phyloP scores from a whole-genome alignment of 768 basidiomycete species.

The Mycena metata region DNA sequence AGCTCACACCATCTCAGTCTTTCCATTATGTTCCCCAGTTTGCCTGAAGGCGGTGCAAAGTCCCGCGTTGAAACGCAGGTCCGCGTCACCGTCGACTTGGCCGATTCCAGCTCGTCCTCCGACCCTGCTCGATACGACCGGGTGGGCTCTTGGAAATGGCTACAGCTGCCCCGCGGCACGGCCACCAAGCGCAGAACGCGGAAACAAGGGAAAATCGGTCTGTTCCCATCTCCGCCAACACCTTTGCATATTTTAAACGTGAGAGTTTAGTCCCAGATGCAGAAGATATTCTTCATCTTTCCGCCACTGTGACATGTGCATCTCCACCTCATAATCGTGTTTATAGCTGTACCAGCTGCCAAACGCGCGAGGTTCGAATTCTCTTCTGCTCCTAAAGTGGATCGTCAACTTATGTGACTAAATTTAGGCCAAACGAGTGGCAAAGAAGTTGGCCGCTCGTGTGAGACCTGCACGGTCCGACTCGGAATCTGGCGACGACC shows the following conservation, averaged over 20 bases:
- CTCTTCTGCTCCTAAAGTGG: slow-evolving; percentile 5
- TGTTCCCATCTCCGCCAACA: slow-evolving; percentile 35
- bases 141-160: slow-evolving; percentile 92
- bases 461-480: slow-evolving; percentile 84
- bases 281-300: slow-evolving; percentile 79
- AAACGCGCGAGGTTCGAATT: slow-evolving; percentile 81
- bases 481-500: slow-evolving; percentile 75
- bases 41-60: slow-evolving; percentile 87
- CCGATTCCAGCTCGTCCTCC: slow-evolving; percentile 72
- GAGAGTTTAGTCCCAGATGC: slow-evolving; percentile 68
- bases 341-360: slow-evolving; percentile 89
- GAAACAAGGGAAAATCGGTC: slow-evolving; percentile 88
- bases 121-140: slow-evolving; percentile 79
- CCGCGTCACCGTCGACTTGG: slow-evolving; percentile 84
- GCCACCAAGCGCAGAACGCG: slow-evolving; percentile 88
- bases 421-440: slow-evolving; percentile 85
- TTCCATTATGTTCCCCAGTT: slow-evolving; percentile 85
- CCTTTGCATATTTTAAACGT: slow-evolving; percentile 36
- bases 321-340: slow-evolving; percentile 84
- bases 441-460: slow-evolving; percentile 88
- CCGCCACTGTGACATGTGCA: slow-evolving; percentile 83
- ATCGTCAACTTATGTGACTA: slow-evolving; percentile 24
- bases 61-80: slow-evolving; percentile 97
- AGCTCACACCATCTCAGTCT: slow-evolving; percentile 59
- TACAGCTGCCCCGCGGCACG: slow-evolving; percentile 84